These are phyloP conservation scores for Saccharomycopsis amapae DNA, from an alignment of 805 yeast species.

Conservation along the genomic window DNA sequence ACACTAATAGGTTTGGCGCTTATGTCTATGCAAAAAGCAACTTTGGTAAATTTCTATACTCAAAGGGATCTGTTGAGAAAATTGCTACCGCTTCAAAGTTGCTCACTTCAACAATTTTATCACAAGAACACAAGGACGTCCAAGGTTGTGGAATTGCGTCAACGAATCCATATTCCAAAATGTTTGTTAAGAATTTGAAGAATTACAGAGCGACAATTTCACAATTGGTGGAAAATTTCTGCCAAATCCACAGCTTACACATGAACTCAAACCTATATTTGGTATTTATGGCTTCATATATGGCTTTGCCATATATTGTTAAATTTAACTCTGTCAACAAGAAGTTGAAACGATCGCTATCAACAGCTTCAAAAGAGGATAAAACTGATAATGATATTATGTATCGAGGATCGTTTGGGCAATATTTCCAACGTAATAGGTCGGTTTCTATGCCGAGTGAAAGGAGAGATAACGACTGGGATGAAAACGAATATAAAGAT, in stretches of 20 bases:
- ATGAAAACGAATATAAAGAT: neutral
- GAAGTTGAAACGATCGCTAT: slow-evolving; percentile 7
- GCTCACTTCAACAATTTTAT: slow-evolving; percentile 10
- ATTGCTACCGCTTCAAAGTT: slow-evolving; percentile 9
- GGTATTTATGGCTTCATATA: slow-evolving; percentile 8
- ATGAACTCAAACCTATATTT: slow-evolving; percentile 8
- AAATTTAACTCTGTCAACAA: slow-evolving; percentile 18
- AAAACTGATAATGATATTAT: neutral
- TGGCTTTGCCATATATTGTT: slow-evolving; percentile 14
- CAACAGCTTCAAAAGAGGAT: neutral
- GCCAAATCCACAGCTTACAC: slow-evolving; percentile 10
- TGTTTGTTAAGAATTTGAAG: slow-evolving; percentile 8
- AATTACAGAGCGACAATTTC: slow-evolving; percentile 7
- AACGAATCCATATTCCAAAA: slow-evolving; percentile 5
- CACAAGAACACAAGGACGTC: too few species aligned
- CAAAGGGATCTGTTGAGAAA: neutral
- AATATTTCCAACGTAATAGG: neutral
- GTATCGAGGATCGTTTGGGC: neutral
- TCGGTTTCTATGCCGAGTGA: neutral
- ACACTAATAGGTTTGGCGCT: slow-evolving; percentile 13
- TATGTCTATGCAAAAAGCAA: slow-evolving; percentile 14
- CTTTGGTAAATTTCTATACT: slow-evolving; percentile 8
- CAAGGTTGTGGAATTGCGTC: too few species aligned
- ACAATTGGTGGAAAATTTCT: slow-evolving; percentile 9
- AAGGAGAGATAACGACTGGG: neutral